Percentiles rank a stretch among this genome's conserved stretches.
Evolutionary conservation across 805 yeast genomes (phyloP).

Genomic region (Candida easanensis): DNA sequence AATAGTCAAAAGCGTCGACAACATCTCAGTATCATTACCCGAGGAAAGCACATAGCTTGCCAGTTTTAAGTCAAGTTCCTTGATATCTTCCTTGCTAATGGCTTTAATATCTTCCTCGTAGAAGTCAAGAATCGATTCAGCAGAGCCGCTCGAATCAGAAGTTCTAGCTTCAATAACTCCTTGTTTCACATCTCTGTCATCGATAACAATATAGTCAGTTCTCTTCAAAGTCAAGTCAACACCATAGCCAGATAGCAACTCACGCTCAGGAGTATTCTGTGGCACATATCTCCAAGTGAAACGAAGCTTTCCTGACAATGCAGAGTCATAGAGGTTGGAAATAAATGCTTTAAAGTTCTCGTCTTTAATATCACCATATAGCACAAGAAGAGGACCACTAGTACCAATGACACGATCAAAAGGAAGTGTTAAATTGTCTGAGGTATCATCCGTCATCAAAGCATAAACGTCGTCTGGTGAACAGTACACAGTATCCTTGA

Average conservation of each 20-base stretch:
- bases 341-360: constrained; percentile 54
- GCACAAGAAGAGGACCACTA: constrained; percentile 48
- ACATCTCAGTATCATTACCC: constrained; percentile 29
- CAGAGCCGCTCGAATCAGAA: background rate
- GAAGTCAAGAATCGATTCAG: constrained; percentile 17
- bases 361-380: constrained; percentile 66
- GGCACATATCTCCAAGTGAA: constrained; percentile 77
- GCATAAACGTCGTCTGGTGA: constrained; percentile 77
- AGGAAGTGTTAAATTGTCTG: constrained; percentile 29
- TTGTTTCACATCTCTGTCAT: constrained; percentile 46
- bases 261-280: constrained; percentile 21
- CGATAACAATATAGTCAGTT: constrained; percentile 64
- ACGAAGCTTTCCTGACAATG: constrained; percentile 61
- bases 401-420: constrained; percentile 69
- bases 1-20: constrained; percentile 37
- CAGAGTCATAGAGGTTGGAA: constrained; percentile 53
- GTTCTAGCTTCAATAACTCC: constrained; percentile 8
- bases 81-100: constrained; percentile 32
- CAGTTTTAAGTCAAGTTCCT: constrained; percentile 39
- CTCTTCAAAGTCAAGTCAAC: constrained; percentile 60
- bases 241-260: constrained; percentile 58
- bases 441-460: constrained; percentile 48
- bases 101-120: constrained; percentile 31
- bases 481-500: constrained; percentile 56
- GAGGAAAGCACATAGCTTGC: constrained; percentile 30